Conservation (phyloP, 495 filamentous ascomycete genomes). For the Daldinia concentrica region DNA sequence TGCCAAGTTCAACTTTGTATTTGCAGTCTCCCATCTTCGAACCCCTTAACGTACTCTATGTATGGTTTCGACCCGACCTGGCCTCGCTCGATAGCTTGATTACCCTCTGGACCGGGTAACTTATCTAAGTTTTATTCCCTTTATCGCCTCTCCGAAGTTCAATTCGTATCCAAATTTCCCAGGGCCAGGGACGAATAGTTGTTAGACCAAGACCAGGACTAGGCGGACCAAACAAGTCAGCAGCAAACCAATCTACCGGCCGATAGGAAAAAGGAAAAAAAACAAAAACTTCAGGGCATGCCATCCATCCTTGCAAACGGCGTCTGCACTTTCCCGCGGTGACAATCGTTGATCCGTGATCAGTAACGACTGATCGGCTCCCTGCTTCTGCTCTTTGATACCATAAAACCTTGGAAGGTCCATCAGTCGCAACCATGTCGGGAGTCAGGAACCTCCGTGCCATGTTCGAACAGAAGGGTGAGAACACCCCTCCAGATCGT, state of each 20-base stretch:
- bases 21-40: conserved; percentile 2
- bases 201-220: background rate
- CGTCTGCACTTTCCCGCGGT: conserved; percentile 41
- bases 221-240: background rate
- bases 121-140: background rate
- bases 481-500: conserved; percentile 72
- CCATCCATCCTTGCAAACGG: conserved; percentile 27
- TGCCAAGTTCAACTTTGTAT: background rate
- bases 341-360: conserved; percentile 40
- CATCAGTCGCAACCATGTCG: conserved; percentile 53
- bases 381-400: conserved; percentile 21
- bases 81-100: background rate
- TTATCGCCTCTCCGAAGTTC: conserved; percentile 10
- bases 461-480: conserved; percentile 83
- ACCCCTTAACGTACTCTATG: background rate
- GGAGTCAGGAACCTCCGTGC: conserved; percentile 76
- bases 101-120: background rate
- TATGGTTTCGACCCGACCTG: background rate
- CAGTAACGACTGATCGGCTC: conserved; percentile 35
- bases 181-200: background rate
- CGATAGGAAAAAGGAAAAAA: background rate
- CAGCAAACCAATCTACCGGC: background rate
- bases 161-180: background rate
- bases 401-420: background rate
- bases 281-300: conserved; percentile 35